Evolutionary conservation across 495 filamentous ascomycete genomes (phyloP), one percentile per base, ranked within the genome.

Genomic region (Penicillium crystallinum): DNA sequence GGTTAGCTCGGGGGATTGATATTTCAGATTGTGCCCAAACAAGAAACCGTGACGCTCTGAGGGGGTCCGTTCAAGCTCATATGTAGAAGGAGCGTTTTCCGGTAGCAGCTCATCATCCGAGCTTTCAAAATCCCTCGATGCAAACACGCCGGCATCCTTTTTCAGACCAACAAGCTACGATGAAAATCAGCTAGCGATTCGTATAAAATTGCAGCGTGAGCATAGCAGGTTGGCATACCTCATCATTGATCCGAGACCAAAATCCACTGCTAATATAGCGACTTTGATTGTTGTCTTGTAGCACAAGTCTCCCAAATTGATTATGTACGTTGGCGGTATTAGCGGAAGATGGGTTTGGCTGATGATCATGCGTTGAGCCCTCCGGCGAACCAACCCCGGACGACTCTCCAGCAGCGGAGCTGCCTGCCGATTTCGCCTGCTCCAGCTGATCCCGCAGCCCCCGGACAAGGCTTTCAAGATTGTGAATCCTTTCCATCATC

Each of bases 21-120:
- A 29, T 14, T 46, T 64, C 17, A 76, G 49, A 45, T 75, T 76
- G 31, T 80, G 74, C 34, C 68, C 53, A 57, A 82, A 81, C 2
- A 82, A 57, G 59, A 82, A 81, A 12, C 71, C 76, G 58, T 79
- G 72, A n/a, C 77, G 74, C 35, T 77, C 76, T n/a, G 61, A 64
- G 9, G 78, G 68, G 14, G 69, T 66, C 30, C 69, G 65, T 1
- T 70, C 59, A 27, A 74, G 49, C 51, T 77, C 75, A 23, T 61
- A 59, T 1, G 67, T 74, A 0, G 68, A 70, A 19, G 59, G 58
- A 3, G 65, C 57, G 31, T 55, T 54, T 3, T 34, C 65, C 7
- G 59, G 55, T 1, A 52, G 63, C 1, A 55, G 52, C 17, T 76
- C 77, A 19, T 75, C 73, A 9, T 70, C 72, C 7, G 75, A 79